phyloP scores from a whole-genome alignment of 2,329 filamentous ascomycete species.

The Stachybotrys chartarum region DNA sequence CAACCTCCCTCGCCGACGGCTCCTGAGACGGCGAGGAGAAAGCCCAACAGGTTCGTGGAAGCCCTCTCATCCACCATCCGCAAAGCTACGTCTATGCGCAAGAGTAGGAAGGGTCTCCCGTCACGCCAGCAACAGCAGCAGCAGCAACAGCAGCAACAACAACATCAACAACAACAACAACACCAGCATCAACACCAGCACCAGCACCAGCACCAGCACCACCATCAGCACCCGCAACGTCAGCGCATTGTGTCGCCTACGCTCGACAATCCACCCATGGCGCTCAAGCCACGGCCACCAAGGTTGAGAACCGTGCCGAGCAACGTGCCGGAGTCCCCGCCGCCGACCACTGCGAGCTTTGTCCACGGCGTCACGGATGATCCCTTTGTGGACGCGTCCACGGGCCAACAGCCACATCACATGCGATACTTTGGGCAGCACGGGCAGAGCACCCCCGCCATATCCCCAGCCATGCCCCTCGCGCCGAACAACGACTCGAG shows the following conservation, averaged over 20 bases:
- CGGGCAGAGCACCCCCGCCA: slow-evolving; percentile 27
- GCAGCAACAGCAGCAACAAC: slow-evolving; percentile 3
- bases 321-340: slow-evolving; percentile 15
- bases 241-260: slow-evolving; percentile 22
- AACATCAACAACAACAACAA: too few relatives aligned
- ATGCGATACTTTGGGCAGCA: slow-evolving; percentile 23
- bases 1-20: slow-evolving; percentile 25
- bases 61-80: slow-evolving; percentile 33
- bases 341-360: slow-evolving; percentile 19
- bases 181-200: too few relatives aligned
- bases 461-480: slow-evolving; percentile 29
- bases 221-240: neutral
- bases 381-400: slow-evolving; percentile 26
- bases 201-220: neutral
- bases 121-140: neutral
- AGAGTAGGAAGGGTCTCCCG: slow-evolving; percentile 15
- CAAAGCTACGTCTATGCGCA: slow-evolving; percentile 29
- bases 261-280: slow-evolving; percentile 23
- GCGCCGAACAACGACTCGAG: slow-evolving; percentile 17
- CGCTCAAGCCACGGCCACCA: slow-evolving; percentile 22
- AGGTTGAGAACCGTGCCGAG: slow-evolving; percentile 13
- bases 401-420: slow-evolving; percentile 13
- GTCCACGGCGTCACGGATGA: slow-evolving; percentile 30
- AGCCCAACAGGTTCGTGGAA: slow-evolving; percentile 29
- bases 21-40: slow-evolving; percentile 18